Percentiles rank a stretch among this genome's conserved stretches.
These are phyloP conservation scores for Botryosphaeria dothidea DNA, from an alignment of 2,329 filamentous ascomycete genomes.

Conservation along the genomic window DNA sequence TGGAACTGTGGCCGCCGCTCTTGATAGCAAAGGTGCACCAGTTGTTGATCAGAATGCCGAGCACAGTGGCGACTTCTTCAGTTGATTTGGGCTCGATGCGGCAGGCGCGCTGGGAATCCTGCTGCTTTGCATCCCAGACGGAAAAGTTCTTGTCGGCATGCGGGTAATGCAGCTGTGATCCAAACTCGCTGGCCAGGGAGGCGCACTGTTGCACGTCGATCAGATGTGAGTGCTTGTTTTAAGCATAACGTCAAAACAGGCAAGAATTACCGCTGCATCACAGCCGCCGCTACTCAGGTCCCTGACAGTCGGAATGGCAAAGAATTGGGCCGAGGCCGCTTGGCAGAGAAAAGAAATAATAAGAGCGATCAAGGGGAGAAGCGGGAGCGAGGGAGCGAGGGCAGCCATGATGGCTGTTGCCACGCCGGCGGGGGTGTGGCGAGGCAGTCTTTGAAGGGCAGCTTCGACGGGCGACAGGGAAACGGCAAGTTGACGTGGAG, in stretches of 20 bases:
- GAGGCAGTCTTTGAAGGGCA: neutral
- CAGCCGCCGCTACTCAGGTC: neutral
- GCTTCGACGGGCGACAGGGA: neutral
- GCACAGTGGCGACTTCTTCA: slow-evolving; percentile 31
- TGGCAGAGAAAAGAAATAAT: neutral
- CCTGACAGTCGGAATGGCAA: neutral
- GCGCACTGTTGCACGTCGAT: slow-evolving; percentile 3
- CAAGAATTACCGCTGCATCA: slow-evolving; percentile 4
- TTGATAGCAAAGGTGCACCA: slow-evolving; percentile 28
- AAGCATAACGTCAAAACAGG: neutral
- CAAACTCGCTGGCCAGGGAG: neutral
- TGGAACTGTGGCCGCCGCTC: slow-evolving; percentile 33
- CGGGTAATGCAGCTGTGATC: neutral
- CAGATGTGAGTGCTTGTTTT: neutral
- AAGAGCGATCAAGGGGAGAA: neutral
- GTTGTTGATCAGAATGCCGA: slow-evolving; percentile 28
- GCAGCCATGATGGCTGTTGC: slow-evolving; percentile 6
- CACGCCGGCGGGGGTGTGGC: neutral
- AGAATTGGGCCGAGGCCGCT: neutral
- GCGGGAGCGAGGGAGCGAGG: neutral
- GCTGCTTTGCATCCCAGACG: slow-evolving; percentile 3
- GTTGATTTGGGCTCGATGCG: slow-evolving; percentile 28
- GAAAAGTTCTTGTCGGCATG: neutral
- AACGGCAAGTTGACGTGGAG: neutral
- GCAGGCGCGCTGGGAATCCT: neutral